A percentile compares a stretch with the other conserved stretches of the same genome.
Conservation (phyloP, 371 early-diverging fungal species). For the Coemansia sp. region DNA sequence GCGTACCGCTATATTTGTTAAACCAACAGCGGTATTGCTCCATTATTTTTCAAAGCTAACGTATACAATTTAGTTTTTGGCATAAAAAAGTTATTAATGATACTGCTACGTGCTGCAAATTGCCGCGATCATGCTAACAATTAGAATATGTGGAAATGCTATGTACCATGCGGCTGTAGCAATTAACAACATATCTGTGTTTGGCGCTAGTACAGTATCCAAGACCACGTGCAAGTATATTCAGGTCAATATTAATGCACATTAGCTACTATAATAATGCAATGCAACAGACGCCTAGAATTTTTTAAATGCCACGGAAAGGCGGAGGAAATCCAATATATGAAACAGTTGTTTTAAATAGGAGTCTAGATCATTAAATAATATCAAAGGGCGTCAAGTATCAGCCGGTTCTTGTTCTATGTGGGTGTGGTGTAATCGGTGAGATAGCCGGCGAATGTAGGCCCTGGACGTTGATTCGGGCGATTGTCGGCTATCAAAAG, state of each 20-base stretch:
- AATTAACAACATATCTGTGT: not conserved
- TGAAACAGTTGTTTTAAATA: not conserved
- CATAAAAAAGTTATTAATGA: not conserved
- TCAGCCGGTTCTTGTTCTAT: constrained; percentile 26
- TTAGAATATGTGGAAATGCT: too few species aligned
- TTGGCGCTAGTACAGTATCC: not conserved
- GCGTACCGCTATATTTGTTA: too few species aligned
- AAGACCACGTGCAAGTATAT: too few species aligned
- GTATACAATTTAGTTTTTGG: not conserved
- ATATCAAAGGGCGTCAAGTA: not conserved
- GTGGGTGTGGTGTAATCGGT: constrained; percentile 20
- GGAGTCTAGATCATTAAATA: not conserved
- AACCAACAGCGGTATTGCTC: too few species aligned
- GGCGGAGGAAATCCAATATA: not conserved
- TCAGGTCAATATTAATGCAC: too few species aligned
- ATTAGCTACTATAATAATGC: too few species aligned
- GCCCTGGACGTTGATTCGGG: constrained; percentile 1
- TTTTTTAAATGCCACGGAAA: not conserved
- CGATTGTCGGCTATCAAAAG: constrained; percentile 14
- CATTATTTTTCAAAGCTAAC: not conserved
- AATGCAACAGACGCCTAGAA: too few species aligned
- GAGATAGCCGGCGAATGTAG: constrained; percentile 20
- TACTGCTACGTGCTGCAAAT: too few species aligned
- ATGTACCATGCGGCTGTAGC: not conserved
- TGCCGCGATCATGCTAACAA: too few species aligned